Conservation (phyloP, 345 rosid genomes). For the Eucalyptus pauciflora region DNA sequence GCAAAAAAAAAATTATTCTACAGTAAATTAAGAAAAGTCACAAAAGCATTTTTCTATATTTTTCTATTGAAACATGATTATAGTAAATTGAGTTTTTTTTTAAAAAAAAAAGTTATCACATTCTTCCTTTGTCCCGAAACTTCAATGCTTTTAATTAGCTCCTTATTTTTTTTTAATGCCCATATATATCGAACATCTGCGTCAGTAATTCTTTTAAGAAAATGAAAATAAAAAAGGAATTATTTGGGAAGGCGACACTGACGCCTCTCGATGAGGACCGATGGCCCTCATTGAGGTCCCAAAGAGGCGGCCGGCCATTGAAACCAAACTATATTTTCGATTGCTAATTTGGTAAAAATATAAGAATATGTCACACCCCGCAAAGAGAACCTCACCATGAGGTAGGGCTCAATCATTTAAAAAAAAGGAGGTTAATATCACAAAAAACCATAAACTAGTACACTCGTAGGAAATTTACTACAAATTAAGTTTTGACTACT, state of each 20-base stretch:
- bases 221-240: too few species aligned
- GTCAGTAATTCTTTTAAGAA: too few species aligned
- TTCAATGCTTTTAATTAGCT: background rate
- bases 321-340: background rate
- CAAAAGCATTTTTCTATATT: too few species aligned
- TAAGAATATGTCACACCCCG: background rate
- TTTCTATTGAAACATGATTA: background rate
- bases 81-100: background rate
- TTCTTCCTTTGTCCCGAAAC: background rate
- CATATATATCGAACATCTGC: rapidly evolving
- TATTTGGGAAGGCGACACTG: background rate
- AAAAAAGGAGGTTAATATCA: too few species aligned
- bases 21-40: too few species aligned
- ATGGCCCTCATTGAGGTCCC: background rate
- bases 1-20: too few species aligned
- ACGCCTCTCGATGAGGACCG: background rate
- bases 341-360: background rate
- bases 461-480: rapidly evolving
- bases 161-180: background rate
- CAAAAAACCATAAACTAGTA: rapidly evolving
- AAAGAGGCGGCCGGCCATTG: background rate
- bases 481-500: too few species aligned
- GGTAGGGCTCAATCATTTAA: too few species aligned
- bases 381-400: background rate
- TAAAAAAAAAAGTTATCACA: too few species aligned